Conservation (phyloP, 768 basidiomycete genomes). For the Psilocybe sp. region DNA sequence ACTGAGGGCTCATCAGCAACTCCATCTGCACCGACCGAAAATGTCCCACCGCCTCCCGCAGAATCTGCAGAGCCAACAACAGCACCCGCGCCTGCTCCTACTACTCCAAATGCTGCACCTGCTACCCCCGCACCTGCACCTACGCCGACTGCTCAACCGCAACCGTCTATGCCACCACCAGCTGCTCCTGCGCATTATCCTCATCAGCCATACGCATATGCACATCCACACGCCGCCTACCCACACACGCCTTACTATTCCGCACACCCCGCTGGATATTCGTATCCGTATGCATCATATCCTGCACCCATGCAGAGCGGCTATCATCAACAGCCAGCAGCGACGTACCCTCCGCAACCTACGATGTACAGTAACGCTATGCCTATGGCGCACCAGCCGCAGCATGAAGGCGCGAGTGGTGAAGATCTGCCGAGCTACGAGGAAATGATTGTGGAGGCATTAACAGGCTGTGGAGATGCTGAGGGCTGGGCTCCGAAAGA, state of each 20-base stretch:
- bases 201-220: constrained; percentile 55
- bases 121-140: neutral
- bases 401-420: constrained; percentile 23
- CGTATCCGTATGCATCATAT: constrained; percentile 42
- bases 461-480: constrained; percentile 60
- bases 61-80: neutral
- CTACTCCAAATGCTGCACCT: neutral
- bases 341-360: constrained; percentile 19
- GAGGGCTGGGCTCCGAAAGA: constrained; percentile 84
- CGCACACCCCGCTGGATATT: constrained; percentile 42
- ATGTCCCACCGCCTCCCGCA: constrained; percentile 7
- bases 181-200: constrained; percentile 34
- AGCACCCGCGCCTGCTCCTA: neutral
- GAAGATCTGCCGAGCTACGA: constrained; percentile 83
- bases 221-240: constrained; percentile 49
- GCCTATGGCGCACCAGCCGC: constrained; percentile 18
- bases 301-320: constrained; percentile 35
- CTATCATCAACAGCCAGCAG: constrained; percentile 37
- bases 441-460: constrained; percentile 86
- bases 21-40: neutral
- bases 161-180: constrained; percentile 10
- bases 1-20: neutral
- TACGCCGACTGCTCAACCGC: constrained; percentile 1
- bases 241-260: constrained; percentile 69
- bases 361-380: constrained; percentile 14